phyloP scores from a whole-genome alignment of 2,329 filamentous ascomycete genomes.

The Phialophora expanda region DNA sequence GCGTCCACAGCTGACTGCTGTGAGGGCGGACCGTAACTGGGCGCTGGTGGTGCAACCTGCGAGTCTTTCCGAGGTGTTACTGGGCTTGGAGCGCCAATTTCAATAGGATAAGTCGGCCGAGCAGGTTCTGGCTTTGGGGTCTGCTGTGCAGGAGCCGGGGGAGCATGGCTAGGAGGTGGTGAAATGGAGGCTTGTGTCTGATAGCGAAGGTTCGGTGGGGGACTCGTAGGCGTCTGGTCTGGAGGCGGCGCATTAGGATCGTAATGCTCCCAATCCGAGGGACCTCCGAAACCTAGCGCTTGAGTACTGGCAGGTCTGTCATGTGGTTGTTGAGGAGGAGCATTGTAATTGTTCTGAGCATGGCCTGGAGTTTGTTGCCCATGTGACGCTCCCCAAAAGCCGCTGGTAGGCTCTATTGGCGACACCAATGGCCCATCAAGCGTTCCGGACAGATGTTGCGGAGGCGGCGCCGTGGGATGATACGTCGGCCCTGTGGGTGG shows the following conservation, averaged over 20 bases:
- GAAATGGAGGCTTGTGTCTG: constrained; percentile 19
- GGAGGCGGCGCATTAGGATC: constrained; percentile 26
- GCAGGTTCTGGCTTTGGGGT: constrained; percentile 16
- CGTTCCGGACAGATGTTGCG: constrained; percentile 23
- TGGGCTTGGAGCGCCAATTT: constrained; percentile 34
- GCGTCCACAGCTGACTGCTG: constrained; percentile 9
- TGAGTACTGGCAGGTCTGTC: constrained; percentile 33
- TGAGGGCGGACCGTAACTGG: background rate
- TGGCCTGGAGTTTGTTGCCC: constrained; percentile 25
- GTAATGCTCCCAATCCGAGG: constrained; percentile 56
- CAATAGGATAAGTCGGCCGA: constrained; percentile 19
- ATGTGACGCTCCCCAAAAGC: constrained; percentile 19
- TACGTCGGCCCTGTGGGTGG: constrained; percentile 25
- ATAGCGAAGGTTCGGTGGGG: constrained; percentile 9
- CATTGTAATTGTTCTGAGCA: constrained; percentile 20
- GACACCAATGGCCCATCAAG: constrained; percentile 35
- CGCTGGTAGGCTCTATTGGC: constrained; percentile 32
- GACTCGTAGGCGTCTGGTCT: constrained; percentile 29
- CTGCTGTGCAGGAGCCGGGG: constrained; percentile 8
- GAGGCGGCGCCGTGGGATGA: constrained; percentile 22
- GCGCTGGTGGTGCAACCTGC: constrained; percentile 10
- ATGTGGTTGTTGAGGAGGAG: constrained; percentile 37
- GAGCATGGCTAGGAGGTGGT: constrained; percentile 5
- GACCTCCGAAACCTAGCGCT: constrained; percentile 49
- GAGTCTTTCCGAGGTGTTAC: constrained; percentile 17